Evolutionary conservation across 495 filamentous ascomycete genomes (phyloP).

Genomic region (Cladorrhinum samala): DNA sequence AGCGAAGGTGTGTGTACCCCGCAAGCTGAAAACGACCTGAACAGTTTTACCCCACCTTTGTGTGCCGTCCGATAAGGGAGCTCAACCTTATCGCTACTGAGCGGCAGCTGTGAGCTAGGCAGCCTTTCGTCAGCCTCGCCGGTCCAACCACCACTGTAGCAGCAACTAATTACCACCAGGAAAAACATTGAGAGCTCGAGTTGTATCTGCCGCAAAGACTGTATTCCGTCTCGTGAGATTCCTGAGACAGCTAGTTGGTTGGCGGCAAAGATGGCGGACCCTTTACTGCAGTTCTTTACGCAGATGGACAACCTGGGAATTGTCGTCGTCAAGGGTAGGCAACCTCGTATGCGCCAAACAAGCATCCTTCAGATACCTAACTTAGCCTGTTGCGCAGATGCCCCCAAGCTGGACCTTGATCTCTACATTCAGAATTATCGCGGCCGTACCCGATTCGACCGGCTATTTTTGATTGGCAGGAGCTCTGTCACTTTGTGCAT

Average conservation of each 20-base stretch:
- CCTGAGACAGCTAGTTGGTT: no score
- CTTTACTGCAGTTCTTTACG: slow-evolving; percentile 37
- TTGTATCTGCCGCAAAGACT: no score
- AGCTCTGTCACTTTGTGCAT: slow-evolving; percentile 68
- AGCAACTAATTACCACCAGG: no score
- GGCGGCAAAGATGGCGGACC: slow-evolving; percentile 22
- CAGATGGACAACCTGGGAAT: slow-evolving; percentile 38
- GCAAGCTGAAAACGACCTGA: not conserved
- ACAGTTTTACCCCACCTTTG: not conserved
- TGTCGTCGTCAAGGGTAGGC: slow-evolving; percentile 42
- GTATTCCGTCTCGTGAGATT: no score
- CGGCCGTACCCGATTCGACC: slow-evolving; percentile 71
- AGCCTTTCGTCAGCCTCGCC: no score
- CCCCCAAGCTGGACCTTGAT: slow-evolving; percentile 89
- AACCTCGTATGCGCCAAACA: not conserved
- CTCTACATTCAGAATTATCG: slow-evolving; percentile 83
- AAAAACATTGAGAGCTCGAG: no score
- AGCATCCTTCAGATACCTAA: not conserved
- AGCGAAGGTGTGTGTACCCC: not conserved
- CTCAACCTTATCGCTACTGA: slow-evolving; percentile 1
- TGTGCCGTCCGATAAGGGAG: not conserved
- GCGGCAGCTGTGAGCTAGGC: slow-evolving; percentile 2
- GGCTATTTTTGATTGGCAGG: slow-evolving; percentile 73
- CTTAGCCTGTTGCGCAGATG: slow-evolving; percentile 54
- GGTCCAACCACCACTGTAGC: no score